A percentile compares a stretch with the other conserved stretches of the same genome.
Evolutionary conservation across 768 basidiomycete genomes (phyloP).

Genomic region (Sarcodon aspratus): DNA sequence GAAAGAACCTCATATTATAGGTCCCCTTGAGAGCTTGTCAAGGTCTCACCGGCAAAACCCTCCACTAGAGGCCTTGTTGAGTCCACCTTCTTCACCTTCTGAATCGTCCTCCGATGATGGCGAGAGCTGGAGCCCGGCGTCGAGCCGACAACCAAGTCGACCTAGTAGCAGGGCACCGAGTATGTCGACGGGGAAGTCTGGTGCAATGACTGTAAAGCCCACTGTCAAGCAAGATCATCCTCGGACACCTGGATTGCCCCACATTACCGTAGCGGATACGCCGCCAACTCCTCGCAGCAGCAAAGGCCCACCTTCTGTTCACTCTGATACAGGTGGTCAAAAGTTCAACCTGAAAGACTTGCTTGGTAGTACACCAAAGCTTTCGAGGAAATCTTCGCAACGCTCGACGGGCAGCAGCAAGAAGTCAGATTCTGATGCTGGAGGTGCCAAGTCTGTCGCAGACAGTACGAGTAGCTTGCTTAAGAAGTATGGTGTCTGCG

Average conservation of each 20-base stretch:
- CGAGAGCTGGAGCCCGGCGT: constrained; percentile 49
- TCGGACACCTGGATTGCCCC: constrained; percentile 3
- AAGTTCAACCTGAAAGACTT: constrained; percentile 84
- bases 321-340: constrained; percentile 42
- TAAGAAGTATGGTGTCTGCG: constrained; percentile 95
- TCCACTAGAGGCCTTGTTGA: constrained; percentile 29
- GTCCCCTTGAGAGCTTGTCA: background rate
- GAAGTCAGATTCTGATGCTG: constrained; percentile 56
- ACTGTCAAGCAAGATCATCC: too few relatives aligned
- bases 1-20: constrained; percentile 26
- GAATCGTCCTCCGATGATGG: constrained; percentile 43
- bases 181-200: constrained; percentile 20
- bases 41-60: constrained; percentile 31
- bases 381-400: constrained; percentile 59
- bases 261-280: constrained; percentile 2
- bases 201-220: constrained; percentile 5
- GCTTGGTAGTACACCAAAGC: constrained; percentile 61
- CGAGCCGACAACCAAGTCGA: constrained; percentile 48
- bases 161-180: constrained; percentile 36
- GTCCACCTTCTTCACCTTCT: constrained; percentile 26
- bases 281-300: constrained; percentile 7
- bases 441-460: constrained; percentile 28
- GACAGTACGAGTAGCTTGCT: constrained; percentile 48
- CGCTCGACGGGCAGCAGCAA: constrained; percentile 53
- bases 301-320: constrained; percentile 19